Base-by-base conservation (phyloP, 768 basidiomycete genomes). In the Chlorophyllum brunneum region DNA sequence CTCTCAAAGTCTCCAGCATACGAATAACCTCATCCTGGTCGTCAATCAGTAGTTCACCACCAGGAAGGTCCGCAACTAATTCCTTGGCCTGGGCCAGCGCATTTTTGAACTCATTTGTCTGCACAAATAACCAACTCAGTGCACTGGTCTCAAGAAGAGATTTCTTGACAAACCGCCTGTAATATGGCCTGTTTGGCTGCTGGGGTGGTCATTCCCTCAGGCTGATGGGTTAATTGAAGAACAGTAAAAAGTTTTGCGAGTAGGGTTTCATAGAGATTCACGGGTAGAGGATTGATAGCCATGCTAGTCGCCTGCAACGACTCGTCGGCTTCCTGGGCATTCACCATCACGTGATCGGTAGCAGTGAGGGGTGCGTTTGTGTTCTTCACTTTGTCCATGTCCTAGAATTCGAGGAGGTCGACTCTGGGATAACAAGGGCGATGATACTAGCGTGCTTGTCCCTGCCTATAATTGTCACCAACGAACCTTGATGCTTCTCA, bases 41-140 rank as follows among this genome's bases (percentile, higher is more conserved):
- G 34, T 79, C 72, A 34, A 82, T 74, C 40, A 74, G 67, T 49
- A 90, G 69, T 61, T 91, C 88, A 6, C 88, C 88, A 2, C 89
- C 89, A 0, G 87, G 84, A 5, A 92, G 70, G 40, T 70, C 67
- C 7, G 59, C 59, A 0, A 85, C 82, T 38, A 80, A 66, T 7
- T 84, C 79, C 60, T 79, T 86, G 0, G 87, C 88, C 39, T 78
- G 76, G 20, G 63, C 64, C 37, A 90, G 60, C 8, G 76, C 63
- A 50, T 69, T 80, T 58, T 82, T 86, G 67, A 88, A 84, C 26
- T 85, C 83, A 57, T 83, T 87, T 23, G 86, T 87, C 88, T 91
- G 15, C 16, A n/a, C n/a, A n/a, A 48, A 8, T n/a, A 34, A 51
- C 20, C 15, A 48, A 10, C 13, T 34, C 4, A 38, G 9, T 11